A percentile compares a stretch with the other conserved stretches of the same genome.
Conservation (phyloP, 257 asterid genomes). For the Sherardia arvensis region DNA sequence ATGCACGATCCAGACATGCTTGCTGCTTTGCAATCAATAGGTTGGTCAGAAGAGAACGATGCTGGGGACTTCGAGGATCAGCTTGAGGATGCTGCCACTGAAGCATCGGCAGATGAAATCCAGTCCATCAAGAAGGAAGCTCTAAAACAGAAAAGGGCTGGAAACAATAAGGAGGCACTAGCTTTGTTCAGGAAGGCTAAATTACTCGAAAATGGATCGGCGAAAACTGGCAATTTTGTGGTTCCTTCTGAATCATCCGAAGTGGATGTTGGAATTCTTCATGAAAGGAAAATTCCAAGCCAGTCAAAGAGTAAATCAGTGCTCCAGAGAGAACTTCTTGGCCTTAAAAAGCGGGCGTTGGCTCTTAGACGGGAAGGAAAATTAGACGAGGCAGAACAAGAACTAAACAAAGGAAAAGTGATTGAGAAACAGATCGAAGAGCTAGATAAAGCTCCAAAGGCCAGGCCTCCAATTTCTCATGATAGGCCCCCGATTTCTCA, state of each 20-base stretch:
- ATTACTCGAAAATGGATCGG: constrained; percentile 41
- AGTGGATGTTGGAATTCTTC: constrained; percentile 17
- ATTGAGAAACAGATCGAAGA: constrained; percentile 91
- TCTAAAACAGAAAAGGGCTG: constrained; percentile 56
- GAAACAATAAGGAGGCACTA: constrained; percentile 62
- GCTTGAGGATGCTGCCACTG: constrained; percentile 22
- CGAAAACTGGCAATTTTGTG: constrained; percentile 15
- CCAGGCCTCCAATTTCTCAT: constrained; percentile 20
- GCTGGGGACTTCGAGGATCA: constrained; percentile 24
- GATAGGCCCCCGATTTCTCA: too few species aligned
- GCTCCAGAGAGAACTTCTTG: constrained; percentile 83
- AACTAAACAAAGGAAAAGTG: constrained; percentile 65
- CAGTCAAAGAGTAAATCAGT: constrained; percentile 50
- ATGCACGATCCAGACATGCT: constrained; percentile 87
- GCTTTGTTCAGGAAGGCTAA: constrained; percentile 61
- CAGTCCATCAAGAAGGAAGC: constrained; percentile 68
- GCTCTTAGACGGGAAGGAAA: constrained; percentile 77
- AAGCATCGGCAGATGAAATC: constrained; percentile 37
- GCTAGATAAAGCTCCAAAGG: constrained; percentile 42
- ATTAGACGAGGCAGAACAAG: constrained; percentile 74
- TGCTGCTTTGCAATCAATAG: constrained; percentile 67
- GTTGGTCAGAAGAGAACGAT: constrained; percentile 67
- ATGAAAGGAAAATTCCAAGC: constrained; percentile 12
- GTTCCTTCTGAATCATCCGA: constrained; percentile 16
- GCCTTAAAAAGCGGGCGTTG: constrained; percentile 74